These are phyloP conservation scores for Gamsiella multidivaricata DNA, from an alignment of 192 early-diverging fungal genomes.

Conservation along the genomic window DNA sequence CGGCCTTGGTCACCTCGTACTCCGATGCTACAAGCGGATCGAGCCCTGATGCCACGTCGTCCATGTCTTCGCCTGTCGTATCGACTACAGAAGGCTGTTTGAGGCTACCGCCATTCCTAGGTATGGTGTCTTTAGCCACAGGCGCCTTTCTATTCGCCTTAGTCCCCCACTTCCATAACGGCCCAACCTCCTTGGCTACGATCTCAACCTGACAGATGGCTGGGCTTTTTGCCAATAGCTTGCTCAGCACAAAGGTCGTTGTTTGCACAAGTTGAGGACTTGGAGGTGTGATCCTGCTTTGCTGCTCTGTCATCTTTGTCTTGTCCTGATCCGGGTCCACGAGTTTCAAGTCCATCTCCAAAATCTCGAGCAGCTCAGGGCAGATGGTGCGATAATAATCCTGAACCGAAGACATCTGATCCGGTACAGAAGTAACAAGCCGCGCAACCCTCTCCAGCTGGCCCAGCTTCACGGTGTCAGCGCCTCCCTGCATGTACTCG, in stretches of 20 bases:
- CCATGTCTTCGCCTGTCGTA: slow-evolving; percentile 4
- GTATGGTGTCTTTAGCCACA: slow-evolving; percentile 20
- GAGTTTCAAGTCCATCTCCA: slow-evolving; percentile 26
- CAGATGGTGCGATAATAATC: slow-evolving; percentile 51
- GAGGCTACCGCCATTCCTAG: not conserved
- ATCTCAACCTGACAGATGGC: slow-evolving; percentile 60
- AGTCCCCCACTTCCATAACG: slow-evolving; percentile 51
- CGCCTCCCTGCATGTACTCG: slow-evolving; percentile 73
- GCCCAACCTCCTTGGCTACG: slow-evolving; percentile 49
- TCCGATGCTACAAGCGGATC: slow-evolving; percentile 59
- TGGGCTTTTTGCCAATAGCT: slow-evolving; percentile 63
- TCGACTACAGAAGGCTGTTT: not conserved
- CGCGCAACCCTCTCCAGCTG: slow-evolving; percentile 69
- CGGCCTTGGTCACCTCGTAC: slow-evolving; percentile 51
- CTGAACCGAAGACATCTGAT: slow-evolving; percentile 67
- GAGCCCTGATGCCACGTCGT: slow-evolving; percentile 7
- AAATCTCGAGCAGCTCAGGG: slow-evolving; percentile 35
- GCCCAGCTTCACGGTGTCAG: slow-evolving; percentile 60
- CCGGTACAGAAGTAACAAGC: slow-evolving; percentile 68
- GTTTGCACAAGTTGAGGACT: slow-evolving; percentile 49
- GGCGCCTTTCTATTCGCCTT: slow-evolving; percentile 16
- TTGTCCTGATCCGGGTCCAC: not conserved
- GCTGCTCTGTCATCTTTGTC: not conserved
- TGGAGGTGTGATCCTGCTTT: slow-evolving; percentile 10
- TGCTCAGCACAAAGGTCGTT: slow-evolving; percentile 62